Conservation (phyloP, 2,329 filamentous ascomycete genomes). For the Neospermospora avenae region DNA sequence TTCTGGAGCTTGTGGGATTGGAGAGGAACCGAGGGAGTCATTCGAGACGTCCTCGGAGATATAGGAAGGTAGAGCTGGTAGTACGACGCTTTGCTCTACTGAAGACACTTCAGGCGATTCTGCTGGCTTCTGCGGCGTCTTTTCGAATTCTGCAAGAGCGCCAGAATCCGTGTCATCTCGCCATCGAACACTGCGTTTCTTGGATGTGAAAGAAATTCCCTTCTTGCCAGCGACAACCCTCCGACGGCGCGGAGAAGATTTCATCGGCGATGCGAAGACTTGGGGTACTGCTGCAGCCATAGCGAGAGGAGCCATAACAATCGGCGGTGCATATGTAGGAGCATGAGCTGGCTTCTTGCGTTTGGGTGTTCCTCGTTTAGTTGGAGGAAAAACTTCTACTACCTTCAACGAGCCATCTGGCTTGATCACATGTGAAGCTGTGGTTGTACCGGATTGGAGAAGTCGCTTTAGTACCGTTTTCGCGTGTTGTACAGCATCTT, state of each 20-base stretch:
- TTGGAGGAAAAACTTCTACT: conserved; percentile 65
- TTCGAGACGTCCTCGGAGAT: conserved; percentile 37
- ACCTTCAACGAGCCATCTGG: conserved; percentile 68
- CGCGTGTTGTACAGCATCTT: conserved; percentile 77
- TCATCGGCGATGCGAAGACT: conserved; percentile 61
- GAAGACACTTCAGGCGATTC: conserved; percentile 55
- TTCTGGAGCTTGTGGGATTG: conserved; percentile 52
- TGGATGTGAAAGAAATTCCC: conserved; percentile 78
- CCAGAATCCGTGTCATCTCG: conserved; percentile 86
- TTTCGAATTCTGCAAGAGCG: conserved; percentile 83
- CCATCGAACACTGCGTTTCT: conserved; percentile 84
- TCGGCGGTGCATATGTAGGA: conserved; percentile 24
- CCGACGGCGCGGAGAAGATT: conserved; percentile 76
- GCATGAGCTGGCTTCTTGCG: conserved; percentile 53
- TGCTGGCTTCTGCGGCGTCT: conserved; percentile 73
- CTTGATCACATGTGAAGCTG: conserved; percentile 81
- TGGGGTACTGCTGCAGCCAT: conserved; percentile 35
- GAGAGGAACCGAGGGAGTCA: conserved; percentile 47
- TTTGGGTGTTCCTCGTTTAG: conserved; percentile 73
- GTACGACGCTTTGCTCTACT: conserved; percentile 42
- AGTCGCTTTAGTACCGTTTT: conserved; percentile 74
- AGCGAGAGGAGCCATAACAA: conserved; percentile 40
- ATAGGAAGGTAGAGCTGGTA: conserved; percentile 53
- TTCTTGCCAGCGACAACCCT: conserved; percentile 65
- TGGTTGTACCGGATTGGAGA: conserved; percentile 70